Percentiles rank a stretch among this genome's conserved stretches.
Evolutionary conservation across 108 stramenopile species (phyloP).

Genomic region (Skeletonema menzelii): DNA sequence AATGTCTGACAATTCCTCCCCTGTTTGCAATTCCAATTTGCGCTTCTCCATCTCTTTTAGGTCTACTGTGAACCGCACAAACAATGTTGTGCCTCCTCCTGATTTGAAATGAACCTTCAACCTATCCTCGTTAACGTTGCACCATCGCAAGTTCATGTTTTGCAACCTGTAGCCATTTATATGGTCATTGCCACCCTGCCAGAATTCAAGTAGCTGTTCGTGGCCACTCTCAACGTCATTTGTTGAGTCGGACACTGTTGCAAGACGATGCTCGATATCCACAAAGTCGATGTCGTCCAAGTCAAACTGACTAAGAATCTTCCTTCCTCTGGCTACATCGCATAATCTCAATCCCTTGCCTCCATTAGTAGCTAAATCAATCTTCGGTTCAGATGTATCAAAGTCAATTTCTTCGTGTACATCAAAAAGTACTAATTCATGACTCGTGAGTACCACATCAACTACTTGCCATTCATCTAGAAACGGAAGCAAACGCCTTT

Average conservation of each 20-base stretch:
- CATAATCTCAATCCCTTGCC: conserved; percentile 75
- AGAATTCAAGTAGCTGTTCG: conserved; percentile 30
- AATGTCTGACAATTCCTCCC: conserved; percentile 46
- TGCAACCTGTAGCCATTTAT: conserved; percentile 13
- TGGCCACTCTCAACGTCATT: conserved; percentile 27
- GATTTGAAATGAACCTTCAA: conserved; percentile 57
- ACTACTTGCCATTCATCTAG: conserved; percentile 72
- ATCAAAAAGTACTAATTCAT: conserved; percentile 78
- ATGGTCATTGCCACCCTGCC: conserved; percentile 22
- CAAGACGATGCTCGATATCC: conserved; percentile 55
- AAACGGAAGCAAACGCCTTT: conserved; percentile 69
- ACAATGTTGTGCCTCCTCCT: conserved; percentile 46
- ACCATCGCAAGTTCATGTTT: conserved; percentile 55
- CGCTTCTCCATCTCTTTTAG: conserved; percentile 57
- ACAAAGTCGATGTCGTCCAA: conserved; percentile 63
- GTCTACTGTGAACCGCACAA: conserved; percentile 75
- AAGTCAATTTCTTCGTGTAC: conserved; percentile 19
- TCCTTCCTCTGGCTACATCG: conserved; percentile 73
- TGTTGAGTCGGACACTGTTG: conserved; percentile 8
- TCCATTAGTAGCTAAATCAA: conserved; percentile 54
- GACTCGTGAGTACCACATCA: conserved; percentile 82
- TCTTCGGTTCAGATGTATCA: background rate
- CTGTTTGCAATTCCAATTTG: conserved; percentile 7
- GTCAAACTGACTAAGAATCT: conserved; percentile 64
- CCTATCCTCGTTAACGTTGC: conserved; percentile 62